Base-by-base conservation (phyloP, 352 stramenopile species). In the Globisporangium uncinulatum region DNA sequence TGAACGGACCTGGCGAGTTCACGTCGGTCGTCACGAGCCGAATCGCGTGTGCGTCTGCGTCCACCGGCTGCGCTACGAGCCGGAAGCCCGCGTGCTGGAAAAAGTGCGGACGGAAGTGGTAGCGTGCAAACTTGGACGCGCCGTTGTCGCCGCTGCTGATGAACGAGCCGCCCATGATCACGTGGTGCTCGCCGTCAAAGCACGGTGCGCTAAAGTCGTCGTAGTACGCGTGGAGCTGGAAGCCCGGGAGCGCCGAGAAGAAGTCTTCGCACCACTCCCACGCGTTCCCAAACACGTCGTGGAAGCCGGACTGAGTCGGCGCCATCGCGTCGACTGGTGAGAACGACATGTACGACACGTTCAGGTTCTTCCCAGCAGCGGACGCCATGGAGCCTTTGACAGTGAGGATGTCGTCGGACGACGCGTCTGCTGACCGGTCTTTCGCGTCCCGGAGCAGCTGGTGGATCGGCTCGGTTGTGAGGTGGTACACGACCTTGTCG, bases 141-240 rank as follows among this genome's bases (percentile, higher is more conserved):
- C 83, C 83, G 62, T 98, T 97, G 69, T 98, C 94, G 37, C 95
- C 96, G 24, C 78, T 97, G 70, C 86, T 97, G 42, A 96, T 95
- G 66, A 98, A 98, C 36, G 89, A 98, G 19, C 96, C 95, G 45
- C 96, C 96, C 64, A 98, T 89, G 77, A 99, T 98, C 60, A 98
- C 81, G 39, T 95, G 84, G 74, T 99, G 95, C 60, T 98, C 94
- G 34, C 94, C 95, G 66, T 99, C 96, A 69, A 98, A 99, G 73
- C 95, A 99, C n/a, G 96, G 96, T 47, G 95, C 92, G 32, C 89
- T 97, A 63, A 99, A 99, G 70, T 99, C 95, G 70, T 98, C 94
- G 74, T 99, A 99, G 47, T 97, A 91, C 54, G 69, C 72, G 63
- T 95, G 85, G 45, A 96, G 73, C 32, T 92, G 70, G 64, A 98